Evolutionary conservation across 371 early-diverging fungal species (phyloP), one percentile per base, ranked within the genome.

Genomic region (Entomophthora muscae): DNA sequence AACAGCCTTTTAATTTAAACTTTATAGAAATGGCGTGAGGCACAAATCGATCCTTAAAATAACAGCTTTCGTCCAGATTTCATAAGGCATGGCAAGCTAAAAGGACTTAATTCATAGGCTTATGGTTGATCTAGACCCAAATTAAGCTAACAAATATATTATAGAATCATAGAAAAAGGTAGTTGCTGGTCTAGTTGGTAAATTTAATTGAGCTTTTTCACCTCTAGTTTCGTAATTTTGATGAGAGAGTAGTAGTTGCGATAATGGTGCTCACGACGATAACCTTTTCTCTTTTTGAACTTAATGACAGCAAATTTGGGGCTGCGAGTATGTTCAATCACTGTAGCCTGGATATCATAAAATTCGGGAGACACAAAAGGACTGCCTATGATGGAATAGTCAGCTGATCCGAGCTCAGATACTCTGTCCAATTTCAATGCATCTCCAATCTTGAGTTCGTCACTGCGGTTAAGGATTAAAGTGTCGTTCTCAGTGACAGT

Each of bases 271-370:
- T 83, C 83, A 68, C 86, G 81, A 72, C 83, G 79, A 69, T 89
- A 89, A 52, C 86, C 78, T 72, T 88, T 89, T 79, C 91, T 89
- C 82, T 84, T 85, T 77, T 91, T 89, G 76, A 86, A 84, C 71
- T 91, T 85, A 60, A 87, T 83, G 23, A 88, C 86, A 59, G 80
- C 82, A 58, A 83, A 79, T 52, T 83, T 75, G 69, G 82, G 83
- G 65, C 89, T 83, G 69, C 83, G 84, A 26, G 93, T 81, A 59
- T 97, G 93, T 73, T 97, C 95, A 57, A 93, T 79, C 1, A 93
- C 93, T 0, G 88, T 86, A 7, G 91, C 93, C 68, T 83, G 78
- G 66, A 97, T 84, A 57, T 73, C 73, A 68, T 78, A 86, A 57
- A 82, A 80, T 10, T 72, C 70, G 10, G 88, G 81, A 28, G 82